Percentiles rank a stretch among this genome's conserved stretches.
These are phyloP conservation scores for Tetrapisispora taiwanensis DNA, from an alignment of 805 yeast genomes.

Conservation along the genomic window DNA sequence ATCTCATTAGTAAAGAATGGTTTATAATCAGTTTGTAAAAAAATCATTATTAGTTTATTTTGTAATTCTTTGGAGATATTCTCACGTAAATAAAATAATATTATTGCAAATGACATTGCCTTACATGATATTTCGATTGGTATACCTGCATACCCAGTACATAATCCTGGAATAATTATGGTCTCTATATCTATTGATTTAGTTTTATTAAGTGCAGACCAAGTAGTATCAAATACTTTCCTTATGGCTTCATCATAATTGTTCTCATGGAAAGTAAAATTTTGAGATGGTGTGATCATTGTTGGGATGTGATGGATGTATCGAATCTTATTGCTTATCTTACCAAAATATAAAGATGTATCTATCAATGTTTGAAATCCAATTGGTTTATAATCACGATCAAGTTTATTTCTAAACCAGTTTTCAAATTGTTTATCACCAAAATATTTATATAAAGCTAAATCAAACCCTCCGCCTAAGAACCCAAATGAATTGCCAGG, in stretches of 20 bases:
- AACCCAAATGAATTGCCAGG: constrained; percentile 45
- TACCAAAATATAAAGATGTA: background rate
- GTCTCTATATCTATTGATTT: constrained; percentile 16
- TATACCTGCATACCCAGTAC: constrained; percentile 28
- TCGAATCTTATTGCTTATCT: constrained; percentile 8
- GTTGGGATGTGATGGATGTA: constrained; percentile 28
- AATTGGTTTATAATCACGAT: constrained; percentile 18
- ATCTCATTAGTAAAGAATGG: constrained; percentile 8
- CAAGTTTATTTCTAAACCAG: constrained; percentile 21
- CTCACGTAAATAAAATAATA: constrained; percentile 13
- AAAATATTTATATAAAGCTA: constrained; percentile 19
- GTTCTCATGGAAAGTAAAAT: constrained; percentile 8
- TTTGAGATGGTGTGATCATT: constrained; percentile 20
- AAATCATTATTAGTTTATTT: constrained; percentile 22
- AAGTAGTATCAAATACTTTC: constrained; percentile 24
- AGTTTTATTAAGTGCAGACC: constrained; percentile 16
- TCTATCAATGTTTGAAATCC: constrained; percentile 10
- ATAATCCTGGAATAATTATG: constrained; percentile 25
- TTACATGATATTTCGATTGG: constrained; percentile 20
- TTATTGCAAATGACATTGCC: constrained; percentile 24
- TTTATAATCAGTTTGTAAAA: constrained; percentile 16
- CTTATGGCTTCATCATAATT: constrained; percentile 18
- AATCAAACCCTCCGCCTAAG: constrained; percentile 45
- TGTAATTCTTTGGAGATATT: constrained; percentile 14
- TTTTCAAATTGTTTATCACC: constrained; percentile 21